Conservation (phyloP, 345 rosid species). For the Syzygium oleosum region DNA sequence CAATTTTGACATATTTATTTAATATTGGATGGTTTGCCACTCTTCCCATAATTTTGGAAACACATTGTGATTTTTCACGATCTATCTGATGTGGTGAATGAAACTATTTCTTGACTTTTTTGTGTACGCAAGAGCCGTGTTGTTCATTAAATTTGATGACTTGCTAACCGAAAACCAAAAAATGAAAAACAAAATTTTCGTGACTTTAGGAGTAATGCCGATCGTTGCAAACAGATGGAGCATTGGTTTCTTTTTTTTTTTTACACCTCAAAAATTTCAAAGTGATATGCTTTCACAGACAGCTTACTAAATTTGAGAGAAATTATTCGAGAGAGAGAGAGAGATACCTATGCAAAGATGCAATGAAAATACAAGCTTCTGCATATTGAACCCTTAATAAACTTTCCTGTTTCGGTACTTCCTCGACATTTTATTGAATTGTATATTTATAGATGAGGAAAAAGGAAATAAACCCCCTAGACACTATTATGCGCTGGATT, state of each 20-base stretch:
- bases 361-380: background rate
- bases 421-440: no score
- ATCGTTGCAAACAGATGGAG: background rate
- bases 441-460: no score
- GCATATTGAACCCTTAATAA: no score
- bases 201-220: background rate
- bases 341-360: background rate
- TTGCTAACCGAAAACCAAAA: background rate
- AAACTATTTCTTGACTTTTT: background rate
- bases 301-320: background rate
- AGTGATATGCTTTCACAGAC: background rate
- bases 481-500: no score
- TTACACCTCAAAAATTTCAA: background rate
- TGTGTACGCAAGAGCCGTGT: background rate
- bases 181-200: no score
- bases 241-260: background rate
- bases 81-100: background rate
- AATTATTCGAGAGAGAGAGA: background rate
- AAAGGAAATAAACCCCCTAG: accelerated
- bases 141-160: background rate
- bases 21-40: no score
- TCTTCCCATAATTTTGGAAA: no score
- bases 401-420: no score
- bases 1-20: no score
- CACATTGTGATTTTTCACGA: background rate